Evolutionary conservation across 768 basidiomycete species (phyloP).

Genomic region (Russula virescens): DNA sequence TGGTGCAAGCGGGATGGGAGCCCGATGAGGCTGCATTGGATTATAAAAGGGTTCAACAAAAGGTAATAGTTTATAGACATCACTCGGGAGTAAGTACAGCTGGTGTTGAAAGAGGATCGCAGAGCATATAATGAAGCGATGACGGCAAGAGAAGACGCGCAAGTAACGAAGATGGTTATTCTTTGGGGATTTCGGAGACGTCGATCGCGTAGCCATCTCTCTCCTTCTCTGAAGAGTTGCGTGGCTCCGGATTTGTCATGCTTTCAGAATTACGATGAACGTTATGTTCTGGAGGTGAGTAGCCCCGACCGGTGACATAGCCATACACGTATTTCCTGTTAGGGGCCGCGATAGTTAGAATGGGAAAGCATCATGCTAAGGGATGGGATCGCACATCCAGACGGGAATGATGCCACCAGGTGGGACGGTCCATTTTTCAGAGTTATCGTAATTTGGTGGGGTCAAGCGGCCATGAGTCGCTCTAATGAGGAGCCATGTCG

Average conservation of each 20-base stretch:
- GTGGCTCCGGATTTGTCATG: background rate
- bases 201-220: background rate
- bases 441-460: slow-evolving; percentile 56
- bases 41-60: too few species aligned
- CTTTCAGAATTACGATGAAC: background rate
- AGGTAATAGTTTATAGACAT: too few species aligned
- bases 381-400: slow-evolving; percentile 47
- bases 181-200: background rate
- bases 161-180: background rate
- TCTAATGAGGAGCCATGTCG: slow-evolving; percentile 53
- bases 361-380: background rate
- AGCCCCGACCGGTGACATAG: background rate
- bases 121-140: background rate
- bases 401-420: slow-evolving; percentile 61
- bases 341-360: background rate
- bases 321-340: background rate
- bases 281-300: background rate
- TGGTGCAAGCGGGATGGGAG: too few species aligned
- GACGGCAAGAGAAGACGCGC: background rate
- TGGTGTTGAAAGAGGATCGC: too few species aligned
- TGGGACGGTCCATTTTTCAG: slow-evolving; percentile 68
- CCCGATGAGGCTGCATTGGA: too few species aligned
- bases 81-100: too few species aligned
- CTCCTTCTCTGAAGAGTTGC: background rate
- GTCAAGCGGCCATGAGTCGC: slow-evolving; percentile 51